Evolutionary conservation across 106 monocot species (phyloP).

Genomic region (Allium fistulosum): DNA sequence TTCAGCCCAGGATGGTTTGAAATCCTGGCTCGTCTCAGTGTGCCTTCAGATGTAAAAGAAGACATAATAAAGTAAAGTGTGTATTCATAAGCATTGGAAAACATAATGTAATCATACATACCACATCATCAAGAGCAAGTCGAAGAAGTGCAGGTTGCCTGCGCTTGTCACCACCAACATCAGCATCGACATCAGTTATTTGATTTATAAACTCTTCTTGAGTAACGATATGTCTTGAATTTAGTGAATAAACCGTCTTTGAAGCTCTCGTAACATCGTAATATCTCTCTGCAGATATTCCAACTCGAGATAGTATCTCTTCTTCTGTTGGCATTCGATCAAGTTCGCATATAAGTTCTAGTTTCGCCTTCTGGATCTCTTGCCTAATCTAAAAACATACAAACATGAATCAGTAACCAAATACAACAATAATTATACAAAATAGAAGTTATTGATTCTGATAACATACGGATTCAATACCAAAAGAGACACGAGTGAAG

Average conservation of each 20-base stretch:
- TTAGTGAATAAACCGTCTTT: conserved; percentile 64
- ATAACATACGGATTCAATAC: conserved; percentile 73
- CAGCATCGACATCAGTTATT: conserved; percentile 48
- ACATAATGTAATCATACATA: conserved; percentile 12
- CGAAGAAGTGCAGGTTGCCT: conserved; percentile 61
- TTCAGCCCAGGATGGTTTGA: too few species aligned
- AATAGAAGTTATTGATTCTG: too few species aligned
- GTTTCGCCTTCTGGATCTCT: conserved; percentile 61
- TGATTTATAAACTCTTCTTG: conserved; percentile 90
- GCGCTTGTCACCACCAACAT: conserved; percentile 36
- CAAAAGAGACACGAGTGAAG: conserved; percentile 71
- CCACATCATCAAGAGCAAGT: conserved; percentile 98
- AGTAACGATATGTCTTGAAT: conserved; percentile 53
- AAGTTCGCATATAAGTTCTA: conserved; percentile 57
- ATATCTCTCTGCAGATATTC: conserved; percentile 62
- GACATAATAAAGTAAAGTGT: too few species aligned
- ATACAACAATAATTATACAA: too few species aligned
- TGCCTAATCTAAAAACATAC: conserved; percentile 53
- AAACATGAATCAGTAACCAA: not conserved
- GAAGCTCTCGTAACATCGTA: conserved; percentile 66
- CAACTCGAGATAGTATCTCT: conserved; percentile 53
- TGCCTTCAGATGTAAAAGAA: too few species aligned
- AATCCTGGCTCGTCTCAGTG: too few species aligned
- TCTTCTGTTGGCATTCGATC: conserved; percentile 57
- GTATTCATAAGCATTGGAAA: too few species aligned